These are phyloP conservation scores for Lathyrus aphaca DNA, from an alignment of 306 rosid genomes.

Conservation along the genomic window DNA sequence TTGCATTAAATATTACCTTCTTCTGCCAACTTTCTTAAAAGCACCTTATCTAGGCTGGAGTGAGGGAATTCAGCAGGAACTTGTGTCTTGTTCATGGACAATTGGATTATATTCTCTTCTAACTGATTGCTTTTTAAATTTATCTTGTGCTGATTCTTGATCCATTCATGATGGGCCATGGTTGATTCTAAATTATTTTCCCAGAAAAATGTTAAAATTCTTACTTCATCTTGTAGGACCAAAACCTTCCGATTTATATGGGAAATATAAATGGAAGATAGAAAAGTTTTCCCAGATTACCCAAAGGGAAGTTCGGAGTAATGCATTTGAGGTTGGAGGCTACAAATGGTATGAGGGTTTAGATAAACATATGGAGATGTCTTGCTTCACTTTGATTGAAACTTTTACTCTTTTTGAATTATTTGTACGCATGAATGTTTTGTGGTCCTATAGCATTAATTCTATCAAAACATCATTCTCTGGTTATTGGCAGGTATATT, in stretches of 20 bases:
- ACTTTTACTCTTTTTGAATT: background rate
- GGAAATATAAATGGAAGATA: slow-evolving; percentile 94
- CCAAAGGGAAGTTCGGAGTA: slow-evolving; percentile 97
- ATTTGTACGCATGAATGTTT: slow-evolving; percentile 24
- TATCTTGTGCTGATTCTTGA: background rate
- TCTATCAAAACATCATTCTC: slow-evolving; percentile 10
- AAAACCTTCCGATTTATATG: slow-evolving; percentile 84
- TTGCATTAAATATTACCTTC: slow-evolving; percentile 4
- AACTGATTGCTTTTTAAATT: no score
- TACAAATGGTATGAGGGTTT: slow-evolving; percentile 79
- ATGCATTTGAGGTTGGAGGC: slow-evolving; percentile 96
- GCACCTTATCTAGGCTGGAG: slow-evolving; percentile 4
- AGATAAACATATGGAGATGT: slow-evolving; percentile 9
- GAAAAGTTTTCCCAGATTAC: slow-evolving; percentile 93
- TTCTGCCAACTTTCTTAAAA: slow-evolving; percentile 10
- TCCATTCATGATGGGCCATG: slow-evolving; percentile 1
- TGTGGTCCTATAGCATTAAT: slow-evolving; percentile 20
- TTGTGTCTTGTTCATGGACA: no score
- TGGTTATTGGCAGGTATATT: slow-evolving; percentile 78
- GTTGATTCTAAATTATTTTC: slow-evolving; percentile 26
- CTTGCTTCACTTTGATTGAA: slow-evolving; percentile 21
- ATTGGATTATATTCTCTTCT: no score
- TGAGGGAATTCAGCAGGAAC: background rate
- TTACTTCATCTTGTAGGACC: slow-evolving; percentile 59
- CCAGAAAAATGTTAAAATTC: background rate